phyloP scores from a whole-genome alignment of 2,329 filamentous ascomycete genomes.

The Gaeumannomyces tritici region DNA sequence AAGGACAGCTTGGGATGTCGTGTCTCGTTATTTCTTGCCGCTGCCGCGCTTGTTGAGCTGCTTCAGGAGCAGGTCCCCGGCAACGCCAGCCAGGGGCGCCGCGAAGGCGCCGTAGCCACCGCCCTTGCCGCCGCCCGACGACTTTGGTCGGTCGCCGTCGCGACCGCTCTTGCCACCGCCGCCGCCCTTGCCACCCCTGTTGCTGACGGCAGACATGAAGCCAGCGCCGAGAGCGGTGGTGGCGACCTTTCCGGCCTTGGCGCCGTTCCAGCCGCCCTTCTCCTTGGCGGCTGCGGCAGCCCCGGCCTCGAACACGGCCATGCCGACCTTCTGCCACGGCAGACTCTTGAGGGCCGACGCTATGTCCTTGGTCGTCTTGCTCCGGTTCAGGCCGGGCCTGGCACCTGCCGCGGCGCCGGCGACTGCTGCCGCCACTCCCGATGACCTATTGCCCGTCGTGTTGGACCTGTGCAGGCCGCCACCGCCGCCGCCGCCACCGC shows the following conservation, averaged over 20 bases:
- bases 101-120: neutral
- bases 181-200: neutral
- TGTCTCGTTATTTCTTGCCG: neutral
- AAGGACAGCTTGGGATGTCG: neutral
- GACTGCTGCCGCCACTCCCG: neutral
- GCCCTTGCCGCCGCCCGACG: neutral
- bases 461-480: neutral
- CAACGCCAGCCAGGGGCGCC: neutral
- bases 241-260: neutral
- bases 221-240: neutral
- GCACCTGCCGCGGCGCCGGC: neutral
- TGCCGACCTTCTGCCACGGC: slow-evolving; percentile 1
- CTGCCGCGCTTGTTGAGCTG: slow-evolving; percentile 1
- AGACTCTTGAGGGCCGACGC: neutral
- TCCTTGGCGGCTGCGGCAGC: neutral
- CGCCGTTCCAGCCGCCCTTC: neutral
- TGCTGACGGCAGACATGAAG: slow-evolving; percentile 1
- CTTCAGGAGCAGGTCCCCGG: slow-evolving; percentile 1
- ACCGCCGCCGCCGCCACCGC: neutral
- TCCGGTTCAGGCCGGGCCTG: slow-evolving; percentile 1
- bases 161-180: neutral
- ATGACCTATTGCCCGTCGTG: neutral
- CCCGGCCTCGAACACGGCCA: neutral
- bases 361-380: slow-evolving; percentile 2
- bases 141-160: neutral